Evolutionary conservation across 2,329 filamentous ascomycete genomes (phyloP).

Genomic region (Aspergillus novoparasiticus): DNA sequence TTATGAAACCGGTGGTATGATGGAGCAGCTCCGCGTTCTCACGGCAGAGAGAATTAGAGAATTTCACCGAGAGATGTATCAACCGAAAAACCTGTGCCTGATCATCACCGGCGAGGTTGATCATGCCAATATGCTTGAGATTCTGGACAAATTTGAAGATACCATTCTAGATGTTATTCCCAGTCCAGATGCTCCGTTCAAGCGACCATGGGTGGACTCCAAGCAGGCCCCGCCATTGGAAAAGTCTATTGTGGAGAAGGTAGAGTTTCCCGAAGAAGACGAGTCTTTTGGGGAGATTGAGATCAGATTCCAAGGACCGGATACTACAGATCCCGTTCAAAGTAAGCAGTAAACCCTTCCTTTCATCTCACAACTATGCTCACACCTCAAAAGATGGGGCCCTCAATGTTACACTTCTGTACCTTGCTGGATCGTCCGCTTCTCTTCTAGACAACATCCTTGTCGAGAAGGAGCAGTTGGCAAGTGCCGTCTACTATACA

Average conservation of each 20-base stretch:
- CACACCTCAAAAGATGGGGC: slow-evolving; percentile 59
- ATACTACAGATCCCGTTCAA: slow-evolving; percentile 69
- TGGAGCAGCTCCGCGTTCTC: slow-evolving; percentile 82
- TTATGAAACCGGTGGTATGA: slow-evolving; percentile 98
- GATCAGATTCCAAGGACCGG: slow-evolving; percentile 83
- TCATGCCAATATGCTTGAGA: slow-evolving; percentile 74
- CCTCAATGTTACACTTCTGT: slow-evolving; percentile 77
- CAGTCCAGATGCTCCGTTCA: slow-evolving; percentile 72
- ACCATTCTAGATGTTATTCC: slow-evolving; percentile 84
- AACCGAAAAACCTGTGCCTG: slow-evolving; percentile 90
- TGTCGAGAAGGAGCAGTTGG: slow-evolving; percentile 90
- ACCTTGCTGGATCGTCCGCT: slow-evolving; percentile 90
- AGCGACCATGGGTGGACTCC: slow-evolving; percentile 89
- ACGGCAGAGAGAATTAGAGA: slow-evolving; percentile 88
- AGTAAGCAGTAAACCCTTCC: slow-evolving; percentile 40
- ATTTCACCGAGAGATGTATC: slow-evolving; percentile 97
- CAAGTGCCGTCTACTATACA: slow-evolving; percentile 79
- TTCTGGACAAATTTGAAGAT: slow-evolving; percentile 85
- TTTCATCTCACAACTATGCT: not conserved
- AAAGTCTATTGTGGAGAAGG: slow-evolving; percentile 72
- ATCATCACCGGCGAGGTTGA: slow-evolving; percentile 91
- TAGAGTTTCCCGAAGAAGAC: slow-evolving; percentile 95
- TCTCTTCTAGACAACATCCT: slow-evolving; percentile 88
- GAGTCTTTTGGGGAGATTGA: slow-evolving; percentile 89
- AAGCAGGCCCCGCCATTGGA: slow-evolving; percentile 72